A percentile compares a stretch with the other conserved stretches of the same genome.
These are phyloP conservation scores for Neofusicoccum ribis DNA, from an alignment of 2,329 filamentous ascomycete genomes.

Conservation along the genomic window DNA sequence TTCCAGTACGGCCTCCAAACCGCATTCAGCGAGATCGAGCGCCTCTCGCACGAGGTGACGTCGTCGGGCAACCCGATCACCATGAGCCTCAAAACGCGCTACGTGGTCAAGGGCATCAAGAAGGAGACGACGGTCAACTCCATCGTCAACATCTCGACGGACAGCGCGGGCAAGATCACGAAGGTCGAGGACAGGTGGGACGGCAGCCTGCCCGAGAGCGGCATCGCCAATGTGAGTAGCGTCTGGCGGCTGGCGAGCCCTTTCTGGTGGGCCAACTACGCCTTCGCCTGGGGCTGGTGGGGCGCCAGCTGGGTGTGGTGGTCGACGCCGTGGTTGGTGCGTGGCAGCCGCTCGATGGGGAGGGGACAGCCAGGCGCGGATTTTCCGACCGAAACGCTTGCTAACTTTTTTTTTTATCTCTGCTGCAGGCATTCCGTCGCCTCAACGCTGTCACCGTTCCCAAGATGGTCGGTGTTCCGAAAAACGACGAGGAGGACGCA, in stretches of 20 bases:
- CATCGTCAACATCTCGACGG: conserved; percentile 50
- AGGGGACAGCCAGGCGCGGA: background rate
- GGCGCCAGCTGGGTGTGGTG: conserved; percentile 42
- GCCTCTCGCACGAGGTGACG: conserved; percentile 55
- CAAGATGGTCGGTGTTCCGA: conserved; percentile 53
- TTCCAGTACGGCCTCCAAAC: conserved; percentile 58
- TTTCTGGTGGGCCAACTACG: conserved; percentile 42
- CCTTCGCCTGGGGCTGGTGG: conserved; percentile 40
- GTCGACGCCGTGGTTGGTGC: conserved; percentile 44
- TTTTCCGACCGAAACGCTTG: background rate
- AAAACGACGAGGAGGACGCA: conserved; percentile 54
- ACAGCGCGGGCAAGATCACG: conserved; percentile 46
- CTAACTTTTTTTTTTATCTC: conserved; percentile 28
- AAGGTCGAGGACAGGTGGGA: conserved; percentile 59
- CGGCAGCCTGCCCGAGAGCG: conserved; percentile 52
- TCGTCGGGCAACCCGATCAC: conserved; percentile 60
- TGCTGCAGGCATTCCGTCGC: conserved; percentile 50
- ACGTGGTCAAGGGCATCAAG: conserved; percentile 55
- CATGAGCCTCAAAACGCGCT: conserved; percentile 55
- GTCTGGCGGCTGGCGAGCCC: conserved; percentile 33
- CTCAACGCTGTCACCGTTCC: conserved; percentile 55
- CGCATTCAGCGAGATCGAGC: conserved; percentile 60
- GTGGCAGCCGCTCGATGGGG: conserved; percentile 20
- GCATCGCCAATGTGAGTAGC: conserved; percentile 49
- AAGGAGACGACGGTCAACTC: conserved; percentile 54